Percentiles rank a stretch among this genome's conserved stretches.
These are phyloP conservation scores for Pezicula carpinea DNA, from an alignment of 2,329 filamentous ascomycete genomes.

Conservation along the genomic window DNA sequence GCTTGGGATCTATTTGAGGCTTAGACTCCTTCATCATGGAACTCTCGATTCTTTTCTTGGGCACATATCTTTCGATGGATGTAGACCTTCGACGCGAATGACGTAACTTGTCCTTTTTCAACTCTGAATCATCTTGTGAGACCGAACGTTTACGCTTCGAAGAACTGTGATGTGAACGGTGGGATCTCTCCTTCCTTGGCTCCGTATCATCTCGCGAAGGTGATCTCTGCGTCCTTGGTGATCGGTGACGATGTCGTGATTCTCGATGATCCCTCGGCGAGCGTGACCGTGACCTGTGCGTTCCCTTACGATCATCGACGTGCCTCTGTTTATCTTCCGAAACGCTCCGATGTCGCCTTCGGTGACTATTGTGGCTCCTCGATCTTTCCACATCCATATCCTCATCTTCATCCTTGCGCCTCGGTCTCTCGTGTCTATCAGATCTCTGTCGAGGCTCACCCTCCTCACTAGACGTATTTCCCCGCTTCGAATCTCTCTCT, in stretches of 20 bases:
- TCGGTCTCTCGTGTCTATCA: slow-evolving; percentile 3
- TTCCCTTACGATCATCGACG: slow-evolving; percentile 13
- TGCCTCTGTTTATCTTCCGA: slow-evolving; percentile 14
- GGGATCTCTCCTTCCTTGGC: slow-evolving; percentile 3
- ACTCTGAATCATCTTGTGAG: not conserved
- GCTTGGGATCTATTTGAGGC: slow-evolving; percentile 4
- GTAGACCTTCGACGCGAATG: slow-evolving; percentile 10
- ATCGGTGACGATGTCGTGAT: slow-evolving; percentile 29
- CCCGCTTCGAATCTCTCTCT: slow-evolving; percentile 1
- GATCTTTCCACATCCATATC: slow-evolving; percentile 6
- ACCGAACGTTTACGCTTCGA: slow-evolving; percentile 3
- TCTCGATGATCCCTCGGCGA: slow-evolving; percentile 19
- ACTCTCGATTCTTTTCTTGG: slow-evolving; percentile 1
- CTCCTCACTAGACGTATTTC: slow-evolving; percentile 15
- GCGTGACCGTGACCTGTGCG: slow-evolving; percentile 19
- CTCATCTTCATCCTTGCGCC: slow-evolving; percentile 1
- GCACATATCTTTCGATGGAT: slow-evolving; percentile 5
- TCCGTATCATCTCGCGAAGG: slow-evolving; percentile 14
- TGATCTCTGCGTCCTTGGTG: slow-evolving; percentile 19
- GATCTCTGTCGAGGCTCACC: slow-evolving; percentile 9
- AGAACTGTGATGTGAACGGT: slow-evolving; percentile 5
- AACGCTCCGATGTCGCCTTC: slow-evolving; percentile 23
- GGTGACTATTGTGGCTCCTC: slow-evolving; percentile 25
- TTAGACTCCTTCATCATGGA: slow-evolving; percentile 3
- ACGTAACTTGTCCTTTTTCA: slow-evolving; percentile 7